A percentile compares a stretch with the other conserved stretches of the same genome.
Evolutionary conservation across 148 eudicot species (phyloP).

Genomic region (Camellia lanceoleosa): DNA sequence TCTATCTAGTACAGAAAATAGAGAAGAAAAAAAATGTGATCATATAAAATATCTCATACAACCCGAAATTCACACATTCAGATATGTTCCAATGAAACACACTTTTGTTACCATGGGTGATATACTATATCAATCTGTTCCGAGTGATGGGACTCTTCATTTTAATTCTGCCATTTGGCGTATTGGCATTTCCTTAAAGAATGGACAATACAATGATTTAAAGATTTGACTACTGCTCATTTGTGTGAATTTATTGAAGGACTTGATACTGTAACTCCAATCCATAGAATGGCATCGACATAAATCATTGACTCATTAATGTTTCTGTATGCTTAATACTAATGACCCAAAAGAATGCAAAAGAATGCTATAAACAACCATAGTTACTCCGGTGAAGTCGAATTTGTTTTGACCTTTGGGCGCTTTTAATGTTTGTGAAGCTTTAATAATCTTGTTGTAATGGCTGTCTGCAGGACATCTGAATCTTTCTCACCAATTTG

Average conservation of each 20-base stretch:
- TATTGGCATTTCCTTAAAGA: not conserved
- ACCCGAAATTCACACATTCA: not conserved
- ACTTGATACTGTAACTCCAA: not conserved
- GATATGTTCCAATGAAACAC: not conserved
- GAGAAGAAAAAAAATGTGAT: not conserved
- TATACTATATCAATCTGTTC: not conserved
- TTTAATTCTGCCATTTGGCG: not conserved
- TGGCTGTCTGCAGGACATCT: slow-evolving; percentile 78
- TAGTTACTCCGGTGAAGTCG: too few relatives aligned
- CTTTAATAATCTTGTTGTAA: slow-evolving; percentile 7
- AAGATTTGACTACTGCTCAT: slow-evolving; percentile 4
- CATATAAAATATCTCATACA: too few relatives aligned
- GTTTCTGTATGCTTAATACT: not conserved
- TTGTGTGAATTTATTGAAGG: not conserved
- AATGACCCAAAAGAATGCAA: not conserved
- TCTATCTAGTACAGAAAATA: not conserved
- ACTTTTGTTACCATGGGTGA: not conserved
- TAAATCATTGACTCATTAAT: not conserved
- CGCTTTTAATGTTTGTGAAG: not conserved
- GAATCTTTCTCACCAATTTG: slow-evolving; percentile 98
- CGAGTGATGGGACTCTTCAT: not conserved
- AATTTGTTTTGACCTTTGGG: not conserved
- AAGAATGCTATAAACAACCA: not conserved
- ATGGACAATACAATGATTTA: not conserved
- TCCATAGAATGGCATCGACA: not conserved